phyloP scores from a whole-genome alignment of 768 basidiomycete species.

The Pluteus cervinus region DNA sequence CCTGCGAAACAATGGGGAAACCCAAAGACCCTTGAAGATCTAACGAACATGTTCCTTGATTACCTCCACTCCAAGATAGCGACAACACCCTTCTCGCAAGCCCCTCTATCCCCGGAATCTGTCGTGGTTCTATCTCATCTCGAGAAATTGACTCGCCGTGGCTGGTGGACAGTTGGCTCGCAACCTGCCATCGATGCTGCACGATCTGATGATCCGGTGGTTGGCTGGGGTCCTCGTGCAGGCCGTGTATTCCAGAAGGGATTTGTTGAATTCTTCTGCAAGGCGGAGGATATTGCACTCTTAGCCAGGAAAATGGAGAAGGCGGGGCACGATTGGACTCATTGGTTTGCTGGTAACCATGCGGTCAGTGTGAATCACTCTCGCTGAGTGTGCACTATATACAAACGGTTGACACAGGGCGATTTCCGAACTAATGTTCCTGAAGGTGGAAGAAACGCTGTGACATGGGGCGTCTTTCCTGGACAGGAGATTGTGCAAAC shows the following conservation, averaged over 20 bases:
- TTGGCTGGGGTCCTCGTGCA: conserved; percentile 91
- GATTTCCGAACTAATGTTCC: conserved; percentile 76
- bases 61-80: conserved; percentile 70
- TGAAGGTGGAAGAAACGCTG: conserved; percentile 80
- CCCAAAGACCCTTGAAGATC: conserved; percentile 56
- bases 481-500: conserved; percentile 95
- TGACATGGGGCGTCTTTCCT: conserved; percentile 98
- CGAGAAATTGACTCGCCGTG: conserved; percentile 64
- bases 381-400: neutral
- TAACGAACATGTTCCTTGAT: conserved; percentile 74
- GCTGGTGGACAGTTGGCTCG: conserved; percentile 96
- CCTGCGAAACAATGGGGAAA: conserved; percentile 82
- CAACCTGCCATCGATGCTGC: conserved; percentile 90
- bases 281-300: conserved; percentile 44
- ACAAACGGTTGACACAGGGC: conserved; percentile 40
- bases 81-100: conserved; percentile 85
- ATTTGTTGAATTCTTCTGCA: conserved; percentile 95
- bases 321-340: conserved; percentile 60
- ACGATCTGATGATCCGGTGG: conserved; percentile 63
- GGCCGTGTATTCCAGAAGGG: conserved; percentile 98
- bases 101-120: conserved; percentile 79
- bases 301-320: conserved; percentile 54
- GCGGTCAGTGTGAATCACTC: conserved; percentile 40
- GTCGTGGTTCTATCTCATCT: conserved; percentile 72
- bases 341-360: conserved; percentile 81